phyloP scores from a whole-genome alignment of 768 basidiomycete species.

The Sarcomyxa edulis region DNA sequence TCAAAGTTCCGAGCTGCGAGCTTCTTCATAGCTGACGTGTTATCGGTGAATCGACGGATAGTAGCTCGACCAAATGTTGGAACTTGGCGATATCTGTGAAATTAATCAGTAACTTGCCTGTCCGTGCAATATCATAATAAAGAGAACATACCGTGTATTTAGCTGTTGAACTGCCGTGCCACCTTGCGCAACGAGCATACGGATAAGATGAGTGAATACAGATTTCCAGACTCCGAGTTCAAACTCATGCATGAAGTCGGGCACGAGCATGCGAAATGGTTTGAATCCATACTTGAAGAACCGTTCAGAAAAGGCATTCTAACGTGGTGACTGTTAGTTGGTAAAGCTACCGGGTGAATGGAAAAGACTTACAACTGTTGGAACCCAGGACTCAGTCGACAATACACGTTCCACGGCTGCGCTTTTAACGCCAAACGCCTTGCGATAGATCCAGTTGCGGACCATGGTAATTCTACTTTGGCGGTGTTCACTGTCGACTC shows the following conservation, averaged over 20 bases:
- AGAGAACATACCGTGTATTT: constrained; percentile 11
- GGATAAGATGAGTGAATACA: constrained; percentile 18
- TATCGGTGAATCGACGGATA: constrained; percentile 17
- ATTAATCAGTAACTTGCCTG: neutral
- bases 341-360: neutral
- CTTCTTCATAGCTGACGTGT: constrained; percentile 17
- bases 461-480: neutral
- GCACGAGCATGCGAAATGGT: constrained; percentile 13
- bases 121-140: neutral
- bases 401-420: constrained; percentile 3
- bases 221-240: constrained; percentile 23
- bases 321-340: neutral
- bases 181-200: constrained; percentile 13
- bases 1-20: constrained; percentile 22
- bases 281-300: constrained; percentile 10
- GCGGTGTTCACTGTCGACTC: neutral
- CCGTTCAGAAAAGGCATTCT: constrained; percentile 20
- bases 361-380: constrained; percentile 4
- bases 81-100: constrained; percentile 9
- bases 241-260: constrained; percentile 22
- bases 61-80: constrained; percentile 12
- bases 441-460: constrained; percentile 3
- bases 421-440: constrained; percentile 3
- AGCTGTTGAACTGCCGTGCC: constrained; percentile 8
- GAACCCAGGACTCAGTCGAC: constrained; percentile 3